Base-by-base conservation (phyloP, 179 eudicot species). In the Silene noctiflora region DNA sequence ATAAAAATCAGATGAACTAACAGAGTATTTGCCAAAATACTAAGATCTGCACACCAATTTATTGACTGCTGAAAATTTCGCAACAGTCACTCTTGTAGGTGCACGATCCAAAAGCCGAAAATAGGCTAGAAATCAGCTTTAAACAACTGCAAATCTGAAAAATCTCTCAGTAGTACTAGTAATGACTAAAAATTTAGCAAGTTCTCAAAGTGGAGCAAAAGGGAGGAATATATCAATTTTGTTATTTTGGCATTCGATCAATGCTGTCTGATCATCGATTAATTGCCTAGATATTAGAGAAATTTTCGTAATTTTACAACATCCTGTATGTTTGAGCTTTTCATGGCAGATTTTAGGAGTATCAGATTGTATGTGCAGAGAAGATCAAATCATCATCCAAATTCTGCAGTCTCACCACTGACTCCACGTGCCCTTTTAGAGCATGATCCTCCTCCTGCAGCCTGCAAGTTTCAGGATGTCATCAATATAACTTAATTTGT, bases 311-410 rank as follows among this genome's bases (percentile, higher is more conserved):
- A 13, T 14, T 79, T 60, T 72, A 22, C 78, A 53, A 33, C 24
- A 75, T 46, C 61, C 59, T 17, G 22, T 69, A 31, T 10, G 35
- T 46, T 16, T 72, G 61, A 35, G 53, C 25, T 17, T 67, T 75
- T 76, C 68, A 39, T 77, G 71, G 19, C 61, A 63, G 11, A 7
- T 48, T 33, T 9, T 78, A 29, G 33, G 33, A 29, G 33, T 29
- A 61, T 88, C 77, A 89, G 69, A 91, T 87, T 69, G 96, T 89
- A 76, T 85, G 94, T 60, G 88, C 77, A 21, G 89, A 68, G 72
- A 81, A 86, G 75, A 84, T 72, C 61, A 42, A 46, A 33, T 33
- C 72, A n/a, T 55, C 73, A 67, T 90, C 91, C 87, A 86, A 80
- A 69, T 83, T 86, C 83, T 87, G 86, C 78, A 89, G 75, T 80